Conservation (phyloP, 1,139 yeast species). For the Wickerhamiella pararugosa region DNA sequence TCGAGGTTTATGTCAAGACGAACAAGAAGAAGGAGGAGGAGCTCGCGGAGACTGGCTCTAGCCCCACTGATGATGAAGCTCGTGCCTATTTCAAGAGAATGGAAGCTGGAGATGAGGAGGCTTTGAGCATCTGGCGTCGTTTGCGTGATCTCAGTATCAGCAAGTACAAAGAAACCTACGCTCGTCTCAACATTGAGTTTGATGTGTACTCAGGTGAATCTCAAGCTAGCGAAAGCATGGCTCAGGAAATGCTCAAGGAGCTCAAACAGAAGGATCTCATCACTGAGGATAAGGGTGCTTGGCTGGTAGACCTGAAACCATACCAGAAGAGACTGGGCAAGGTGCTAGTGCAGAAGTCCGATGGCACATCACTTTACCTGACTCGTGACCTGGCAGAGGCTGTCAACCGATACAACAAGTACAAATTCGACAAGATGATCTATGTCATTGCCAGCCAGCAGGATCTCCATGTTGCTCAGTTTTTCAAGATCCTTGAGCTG, state of each 20-base stretch:
- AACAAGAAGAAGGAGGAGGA: constrained; percentile 69
- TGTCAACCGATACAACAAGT: constrained; percentile 68
- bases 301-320: constrained; percentile 69
- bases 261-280: constrained; percentile 59
- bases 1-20: constrained; percentile 81
- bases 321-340: constrained; percentile 90
- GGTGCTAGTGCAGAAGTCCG: constrained; percentile 84
- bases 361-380: constrained; percentile 87
- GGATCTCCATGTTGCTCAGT: constrained; percentile 87
- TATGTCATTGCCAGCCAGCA: constrained; percentile 94
- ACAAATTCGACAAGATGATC: constrained; percentile 87
- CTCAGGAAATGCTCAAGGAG: constrained; percentile 48
- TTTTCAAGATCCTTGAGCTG: constrained; percentile 85
- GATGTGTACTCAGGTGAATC: constrained; percentile 94
- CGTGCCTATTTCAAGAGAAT: constrained; percentile 75
- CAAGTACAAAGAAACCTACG: constrained; percentile 75
- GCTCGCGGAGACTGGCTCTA: constrained; percentile 38
- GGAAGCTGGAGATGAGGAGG: constrained; percentile 87
- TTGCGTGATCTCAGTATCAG: constrained; percentile 84
- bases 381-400: constrained; percentile 99
- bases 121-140: constrained; percentile 66
- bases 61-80: constrained; percentile 67
- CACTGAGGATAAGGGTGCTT: constrained; percentile 84
- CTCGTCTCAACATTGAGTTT: constrained; percentile 76
- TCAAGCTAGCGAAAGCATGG: constrained; percentile 62